Conservation (phyloP, 495 filamentous ascomycete species). For the Penicillium goetzii region DNA sequence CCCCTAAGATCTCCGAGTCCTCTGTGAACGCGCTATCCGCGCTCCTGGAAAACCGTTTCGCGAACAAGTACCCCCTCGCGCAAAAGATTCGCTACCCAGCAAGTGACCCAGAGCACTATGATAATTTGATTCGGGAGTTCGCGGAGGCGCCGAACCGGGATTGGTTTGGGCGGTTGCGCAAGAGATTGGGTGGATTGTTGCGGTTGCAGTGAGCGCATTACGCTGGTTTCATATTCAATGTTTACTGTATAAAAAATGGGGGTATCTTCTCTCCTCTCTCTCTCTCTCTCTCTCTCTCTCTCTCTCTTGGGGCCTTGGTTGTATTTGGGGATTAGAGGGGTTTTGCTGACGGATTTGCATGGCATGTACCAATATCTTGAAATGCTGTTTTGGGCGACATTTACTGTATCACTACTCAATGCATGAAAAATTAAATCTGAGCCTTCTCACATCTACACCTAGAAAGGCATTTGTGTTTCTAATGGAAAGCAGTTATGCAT, state of each 20-base stretch:
- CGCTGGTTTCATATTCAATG: not conserved
- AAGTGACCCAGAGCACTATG: conserved; percentile 78
- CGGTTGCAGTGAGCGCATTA: conserved; percentile 51
- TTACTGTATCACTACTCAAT: conserved; percentile 29
- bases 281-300: too few relatives aligned
- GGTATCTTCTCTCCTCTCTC: conserved; percentile 11
- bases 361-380: conserved; percentile 30
- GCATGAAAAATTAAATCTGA: not conserved
- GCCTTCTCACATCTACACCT: not conserved
- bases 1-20: conserved; percentile 55
- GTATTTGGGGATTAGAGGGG: not conserved
- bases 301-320: conserved; percentile 1
- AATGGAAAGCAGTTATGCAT: not conserved
- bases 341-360: conserved; percentile 21
- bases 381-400: conserved; percentile 6
- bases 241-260: conserved; percentile 24
- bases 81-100: conserved; percentile 65
- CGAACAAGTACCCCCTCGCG: conserved; percentile 66
- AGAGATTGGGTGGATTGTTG: conserved; percentile 67
- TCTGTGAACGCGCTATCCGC: conserved; percentile 73
- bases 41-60: conserved; percentile 75
- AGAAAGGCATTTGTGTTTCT: not conserved
- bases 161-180: conserved; percentile 56
- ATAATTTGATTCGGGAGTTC: conserved; percentile 70
- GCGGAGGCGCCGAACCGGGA: conserved; percentile 69